Evolutionary conservation across 2,329 filamentous ascomycete species (phyloP), one percentile per base, ranked within the genome.

Genomic region (Malbranchea zuffiana): DNA sequence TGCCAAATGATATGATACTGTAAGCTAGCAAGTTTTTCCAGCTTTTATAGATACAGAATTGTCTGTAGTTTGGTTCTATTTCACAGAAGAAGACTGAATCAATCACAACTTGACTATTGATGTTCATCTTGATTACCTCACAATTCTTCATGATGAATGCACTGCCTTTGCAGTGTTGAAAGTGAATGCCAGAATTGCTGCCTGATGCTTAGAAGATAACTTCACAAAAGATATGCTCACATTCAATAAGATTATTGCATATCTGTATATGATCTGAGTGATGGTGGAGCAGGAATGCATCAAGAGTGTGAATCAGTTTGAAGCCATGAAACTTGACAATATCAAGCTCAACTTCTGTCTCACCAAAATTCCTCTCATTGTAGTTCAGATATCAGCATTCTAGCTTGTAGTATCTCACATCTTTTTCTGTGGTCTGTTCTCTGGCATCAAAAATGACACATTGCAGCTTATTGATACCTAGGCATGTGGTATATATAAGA

Each of bases 311-410:
- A 41, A 61, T 55, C 15, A 34, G 44, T 42, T 48, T 52, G 37
- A 43, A 48, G 32, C 50, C 50, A 6, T 44, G 46, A 28, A 54
- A 57, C 43, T 50, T 49, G 20, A 33, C 16, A 5, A 57, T 42
- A 15, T 40, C 29, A 27, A 52, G 40, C 37, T 51, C 43, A 30
- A 48, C 51, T 6, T 45, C 44, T 19, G 43, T 45, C 33, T 53
- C 38, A 12, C 47, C 47, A 44, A 48, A 51, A 17, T 40, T 27
- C 35, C 48, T 44, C 32, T 49, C 45, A 31, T 59, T 32, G 47
- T 51, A 56, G 44, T 58, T 45, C 25, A 58, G 41, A 41, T 54
- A 52, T n/a, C n/a, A n/a, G n/a, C n/a, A n/a, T n/a, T n/a, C n/a
- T n/a, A n/a, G n/a, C n/a, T n/a, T n/a, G n/a, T n/a, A n/a, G n/a